A percentile compares a stretch with the other conserved stretches of the same genome.
Evolutionary conservation across 148 eudicot species (phyloP).

Genomic region (Chenopodium suecicum): DNA sequence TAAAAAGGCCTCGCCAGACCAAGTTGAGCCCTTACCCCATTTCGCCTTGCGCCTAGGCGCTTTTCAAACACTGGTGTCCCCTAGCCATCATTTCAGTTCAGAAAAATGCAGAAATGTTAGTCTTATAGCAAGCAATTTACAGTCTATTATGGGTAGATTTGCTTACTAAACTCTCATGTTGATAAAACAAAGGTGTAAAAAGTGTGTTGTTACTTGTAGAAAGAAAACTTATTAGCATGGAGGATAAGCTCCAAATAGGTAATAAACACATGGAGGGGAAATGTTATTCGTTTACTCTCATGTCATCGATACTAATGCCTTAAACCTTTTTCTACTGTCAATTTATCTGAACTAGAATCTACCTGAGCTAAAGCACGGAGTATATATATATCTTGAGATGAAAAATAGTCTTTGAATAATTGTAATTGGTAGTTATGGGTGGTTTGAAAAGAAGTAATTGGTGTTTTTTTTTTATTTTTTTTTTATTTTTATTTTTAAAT

Average conservation of each 20-base stretch:
- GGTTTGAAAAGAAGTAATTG: too few relatives aligned
- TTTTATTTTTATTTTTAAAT: too few relatives aligned
- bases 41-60: background rate
- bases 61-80: background rate
- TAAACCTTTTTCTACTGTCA: too few relatives aligned
- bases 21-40: too few relatives aligned
- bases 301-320: too few relatives aligned
- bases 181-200: constrained; percentile 7
- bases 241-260: background rate
- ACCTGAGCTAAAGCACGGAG: too few relatives aligned
- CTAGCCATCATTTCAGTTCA: background rate
- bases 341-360: too few relatives aligned
- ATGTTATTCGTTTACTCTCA: background rate
- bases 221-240: background rate
- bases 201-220: background rate
- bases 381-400: too few relatives aligned
- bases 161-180: background rate
- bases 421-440: too few relatives aligned
- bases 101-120: background rate
- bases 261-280: background rate
- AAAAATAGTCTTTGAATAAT: too few relatives aligned
- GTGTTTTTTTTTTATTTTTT: too few relatives aligned
- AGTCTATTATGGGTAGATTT: background rate
- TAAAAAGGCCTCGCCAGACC: too few relatives aligned
- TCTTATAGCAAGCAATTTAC: background rate